Evolutionary conservation across 331 rosid genomes (phyloP).

Genomic region (Rosa hybrid): DNA sequence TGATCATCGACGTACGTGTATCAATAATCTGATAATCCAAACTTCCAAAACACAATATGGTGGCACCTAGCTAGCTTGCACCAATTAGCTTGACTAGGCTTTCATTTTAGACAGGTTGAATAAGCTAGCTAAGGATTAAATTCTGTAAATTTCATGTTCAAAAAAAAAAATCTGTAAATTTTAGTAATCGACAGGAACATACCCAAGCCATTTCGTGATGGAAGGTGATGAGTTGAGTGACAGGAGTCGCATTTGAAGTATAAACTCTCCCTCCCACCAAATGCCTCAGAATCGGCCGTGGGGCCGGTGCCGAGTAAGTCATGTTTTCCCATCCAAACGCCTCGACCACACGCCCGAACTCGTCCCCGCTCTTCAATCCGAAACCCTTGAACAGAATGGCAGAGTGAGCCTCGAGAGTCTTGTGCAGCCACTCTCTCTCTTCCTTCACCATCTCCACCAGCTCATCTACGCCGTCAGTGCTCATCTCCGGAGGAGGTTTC

Average conservation of each 20-base stretch:
- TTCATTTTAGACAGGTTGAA: no score
- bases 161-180: no score
- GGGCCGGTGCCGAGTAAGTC: background rate
- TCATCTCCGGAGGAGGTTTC: background rate
- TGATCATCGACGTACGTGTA: no score
- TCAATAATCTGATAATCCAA: no score
- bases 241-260: background rate
- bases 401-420: background rate
- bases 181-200: background rate
- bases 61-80: no score
- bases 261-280: slow-evolving; percentile 1
- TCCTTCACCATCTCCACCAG: background rate
- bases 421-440: background rate
- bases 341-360: background rate
- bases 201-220: slow-evolving; percentile 3
- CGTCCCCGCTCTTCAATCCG: background rate
- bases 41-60: no score
- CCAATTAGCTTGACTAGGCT: no score
- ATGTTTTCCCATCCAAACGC: slow-evolving; percentile 6
- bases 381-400: slow-evolving; percentile 1
- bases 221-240: background rate
- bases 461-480: background rate
- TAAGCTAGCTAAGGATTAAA: no score
- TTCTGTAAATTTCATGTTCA: no score
- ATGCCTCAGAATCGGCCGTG: background rate